Percentiles rank a stretch among this genome's conserved stretches.
Conservation (phyloP, 257 asterid species). For the Thymus mandschuricus region DNA sequence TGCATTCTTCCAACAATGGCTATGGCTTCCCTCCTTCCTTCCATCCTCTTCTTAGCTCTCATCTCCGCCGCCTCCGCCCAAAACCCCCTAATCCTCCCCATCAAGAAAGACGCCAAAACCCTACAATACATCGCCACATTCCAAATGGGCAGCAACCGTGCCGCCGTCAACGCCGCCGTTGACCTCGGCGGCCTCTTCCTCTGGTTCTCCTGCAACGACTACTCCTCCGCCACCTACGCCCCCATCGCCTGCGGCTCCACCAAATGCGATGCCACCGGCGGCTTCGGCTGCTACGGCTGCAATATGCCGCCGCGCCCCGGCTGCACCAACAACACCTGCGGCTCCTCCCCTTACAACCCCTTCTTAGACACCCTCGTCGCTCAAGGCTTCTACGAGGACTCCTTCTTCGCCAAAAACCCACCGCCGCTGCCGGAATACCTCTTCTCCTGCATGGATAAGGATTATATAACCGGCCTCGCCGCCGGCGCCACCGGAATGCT, state of each 20-base stretch:
- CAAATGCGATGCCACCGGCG: conserved; percentile 33
- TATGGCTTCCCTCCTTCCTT: neutral
- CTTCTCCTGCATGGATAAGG: conserved; percentile 38
- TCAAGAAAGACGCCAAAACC: conserved; percentile 42
- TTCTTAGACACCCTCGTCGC: conserved; percentile 32
- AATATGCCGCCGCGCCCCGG: conserved; percentile 43
- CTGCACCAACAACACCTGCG: conserved; percentile 49
- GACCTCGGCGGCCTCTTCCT: conserved; percentile 44
- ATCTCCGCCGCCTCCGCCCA: conserved; percentile 33
- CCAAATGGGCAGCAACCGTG: conserved; percentile 43
- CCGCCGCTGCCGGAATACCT: neutral
- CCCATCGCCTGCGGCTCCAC: conserved; percentile 42
- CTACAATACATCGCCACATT: conserved; percentile 45
- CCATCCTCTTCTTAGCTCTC: conserved; percentile 3
- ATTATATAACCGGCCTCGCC: conserved; percentile 38
- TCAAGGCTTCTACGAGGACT: conserved; percentile 38
- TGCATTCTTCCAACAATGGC: conserved; percentile 28
- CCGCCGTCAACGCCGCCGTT: conserved; percentile 40
- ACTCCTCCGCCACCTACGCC: conserved; percentile 38
- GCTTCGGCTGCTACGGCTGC: conserved; percentile 42
- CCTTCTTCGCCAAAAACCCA: neutral
- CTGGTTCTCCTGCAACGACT: conserved; percentile 50
- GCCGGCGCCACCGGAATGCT: conserved; percentile 40
- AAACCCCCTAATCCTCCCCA: conserved; percentile 34
- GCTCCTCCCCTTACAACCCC: conserved; percentile 41